Conservation (phyloP, 1,139 yeast genomes). For the Yamadazyma atlantica region DNA sequence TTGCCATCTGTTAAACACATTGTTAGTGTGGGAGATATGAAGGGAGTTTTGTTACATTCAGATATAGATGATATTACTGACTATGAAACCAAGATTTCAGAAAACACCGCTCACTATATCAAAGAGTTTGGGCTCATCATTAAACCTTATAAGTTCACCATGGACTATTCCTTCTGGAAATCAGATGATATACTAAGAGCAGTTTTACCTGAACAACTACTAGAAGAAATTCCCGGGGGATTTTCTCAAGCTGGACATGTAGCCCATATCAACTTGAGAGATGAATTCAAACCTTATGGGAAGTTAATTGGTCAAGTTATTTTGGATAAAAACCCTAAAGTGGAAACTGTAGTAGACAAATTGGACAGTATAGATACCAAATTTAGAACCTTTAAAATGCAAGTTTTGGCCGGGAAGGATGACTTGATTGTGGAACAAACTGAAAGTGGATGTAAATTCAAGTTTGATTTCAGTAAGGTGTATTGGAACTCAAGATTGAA, state of each 20-base stretch:
- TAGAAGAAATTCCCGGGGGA: conserved; percentile 82
- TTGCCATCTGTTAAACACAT: conserved; percentile 68
- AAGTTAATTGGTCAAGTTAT: conserved; percentile 84
- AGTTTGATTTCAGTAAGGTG: conserved; percentile 87
- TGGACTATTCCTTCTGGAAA: conserved; percentile 82
- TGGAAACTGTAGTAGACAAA: conserved; percentile 93
- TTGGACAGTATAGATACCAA: conserved; percentile 82
- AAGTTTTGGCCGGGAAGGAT: conserved; percentile 80
- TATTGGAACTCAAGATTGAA: conserved; percentile 97
- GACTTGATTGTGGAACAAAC: conserved; percentile 80
- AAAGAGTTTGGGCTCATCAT: conserved; percentile 46
- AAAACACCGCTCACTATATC: conserved; percentile 44
- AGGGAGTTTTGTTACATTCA: conserved; percentile 66
- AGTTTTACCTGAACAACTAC: conserved; percentile 68
- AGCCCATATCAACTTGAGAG: conserved; percentile 86
- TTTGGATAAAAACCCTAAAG: conserved; percentile 76
- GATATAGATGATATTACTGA: conserved; percentile 40
- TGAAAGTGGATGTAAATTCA: conserved; percentile 84
- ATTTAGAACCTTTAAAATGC: conserved; percentile 92
- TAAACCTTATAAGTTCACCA: conserved; percentile 52
- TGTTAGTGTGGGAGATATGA: conserved; percentile 46
- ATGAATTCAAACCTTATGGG: conserved; percentile 83
- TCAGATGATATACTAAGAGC: conserved; percentile 81
- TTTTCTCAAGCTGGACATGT: conserved; percentile 95
- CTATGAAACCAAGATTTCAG: conserved; percentile 40